Evolutionary conservation across 805 yeast species (phyloP).

Genomic region (Clavispora santaluciae): DNA sequence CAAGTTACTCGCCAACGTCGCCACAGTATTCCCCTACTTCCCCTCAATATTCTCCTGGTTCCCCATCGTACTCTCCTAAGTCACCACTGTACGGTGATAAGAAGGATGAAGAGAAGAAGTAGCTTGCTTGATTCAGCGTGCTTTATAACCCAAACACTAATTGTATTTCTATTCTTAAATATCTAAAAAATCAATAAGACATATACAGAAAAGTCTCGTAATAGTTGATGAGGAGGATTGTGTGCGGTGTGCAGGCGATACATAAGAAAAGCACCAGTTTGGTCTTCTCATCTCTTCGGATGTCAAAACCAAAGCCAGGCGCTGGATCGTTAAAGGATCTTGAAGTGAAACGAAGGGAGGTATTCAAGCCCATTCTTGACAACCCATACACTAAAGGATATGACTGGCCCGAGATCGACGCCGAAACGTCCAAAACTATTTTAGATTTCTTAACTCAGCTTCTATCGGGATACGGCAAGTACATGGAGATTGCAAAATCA

Average conservation of each 20-base stretch:
- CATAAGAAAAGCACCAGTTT: neutral
- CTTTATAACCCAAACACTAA: conserved; percentile 3
- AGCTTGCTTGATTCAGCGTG: conserved; percentile 4
- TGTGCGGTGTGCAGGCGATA: neutral
- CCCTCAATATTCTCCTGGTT: conserved; percentile 43
- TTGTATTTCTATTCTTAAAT: conserved; percentile 3
- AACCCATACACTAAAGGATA: conserved; percentile 52
- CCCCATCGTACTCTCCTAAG: conserved; percentile 42
- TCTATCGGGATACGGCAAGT: conserved; percentile 13
- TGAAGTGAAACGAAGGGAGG: conserved; percentile 49
- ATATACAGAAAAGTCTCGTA: neutral
- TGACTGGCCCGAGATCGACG: conserved; percentile 13
- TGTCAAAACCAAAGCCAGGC: conserved; percentile 8
- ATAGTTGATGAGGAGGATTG: neutral
- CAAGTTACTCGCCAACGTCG: conserved; percentile 55
- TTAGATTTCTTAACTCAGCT: conserved; percentile 11
- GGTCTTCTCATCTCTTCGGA: too few species aligned
- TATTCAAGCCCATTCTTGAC: conserved; percentile 60
- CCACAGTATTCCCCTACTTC: conserved; percentile 41
- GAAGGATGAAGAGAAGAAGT: conserved; percentile 15
- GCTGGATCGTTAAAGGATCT: conserved; percentile 42
- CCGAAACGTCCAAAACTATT: conserved; percentile 6
- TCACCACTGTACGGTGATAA: conserved; percentile 6
- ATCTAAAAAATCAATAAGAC: neutral
- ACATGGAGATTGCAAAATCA: conserved; percentile 5